phyloP scores from a whole-genome alignment of 106 monocot genomes.

The Allium cepa region DNA sequence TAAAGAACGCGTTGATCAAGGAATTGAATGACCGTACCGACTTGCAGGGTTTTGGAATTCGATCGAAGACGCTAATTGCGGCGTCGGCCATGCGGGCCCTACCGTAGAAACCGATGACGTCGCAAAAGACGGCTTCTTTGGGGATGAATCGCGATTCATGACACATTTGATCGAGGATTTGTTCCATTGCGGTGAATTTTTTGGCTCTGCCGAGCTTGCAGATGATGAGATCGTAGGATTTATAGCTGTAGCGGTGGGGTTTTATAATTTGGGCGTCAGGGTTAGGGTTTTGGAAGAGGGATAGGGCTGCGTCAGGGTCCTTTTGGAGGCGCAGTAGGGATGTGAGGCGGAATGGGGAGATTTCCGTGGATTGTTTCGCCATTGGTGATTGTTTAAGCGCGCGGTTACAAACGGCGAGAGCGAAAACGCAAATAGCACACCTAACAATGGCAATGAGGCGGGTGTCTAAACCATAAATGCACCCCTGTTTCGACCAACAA shows the following conservation, averaged over 20 bases:
- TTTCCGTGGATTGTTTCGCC: constrained; percentile 14
- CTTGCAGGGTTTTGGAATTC: constrained; percentile 34
- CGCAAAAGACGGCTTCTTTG: constrained; percentile 60
- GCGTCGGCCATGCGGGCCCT: constrained; percentile 38
- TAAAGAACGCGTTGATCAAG: constrained; percentile 40
- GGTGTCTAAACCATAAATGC: too few species aligned
- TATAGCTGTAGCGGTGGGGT: constrained; percentile 50
- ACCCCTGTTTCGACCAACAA: too few species aligned
- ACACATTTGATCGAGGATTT: constrained; percentile 48
- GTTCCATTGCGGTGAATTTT: constrained; percentile 61
- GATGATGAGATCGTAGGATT: constrained; percentile 69
- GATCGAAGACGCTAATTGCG: constrained; percentile 31
- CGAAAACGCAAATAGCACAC: too few species aligned
- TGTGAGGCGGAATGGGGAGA: constrained; percentile 68
- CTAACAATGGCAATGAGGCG: too few species aligned
- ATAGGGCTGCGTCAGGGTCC: constrained; percentile 15
- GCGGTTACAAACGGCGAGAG: not conserved
- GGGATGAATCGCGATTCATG: constrained; percentile 29
- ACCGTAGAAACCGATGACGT: constrained; percentile 68
- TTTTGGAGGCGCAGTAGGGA: constrained; percentile 62
- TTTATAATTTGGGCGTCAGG: not conserved
- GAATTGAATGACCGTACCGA: constrained; percentile 59
- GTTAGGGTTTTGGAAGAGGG: constrained; percentile 46
- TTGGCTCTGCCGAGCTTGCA: constrained; percentile 54
- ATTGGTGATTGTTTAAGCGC: not conserved